phyloP scores from a whole-genome alignment of 2,329 filamentous ascomycete genomes.

The Curvularia lunata region DNA sequence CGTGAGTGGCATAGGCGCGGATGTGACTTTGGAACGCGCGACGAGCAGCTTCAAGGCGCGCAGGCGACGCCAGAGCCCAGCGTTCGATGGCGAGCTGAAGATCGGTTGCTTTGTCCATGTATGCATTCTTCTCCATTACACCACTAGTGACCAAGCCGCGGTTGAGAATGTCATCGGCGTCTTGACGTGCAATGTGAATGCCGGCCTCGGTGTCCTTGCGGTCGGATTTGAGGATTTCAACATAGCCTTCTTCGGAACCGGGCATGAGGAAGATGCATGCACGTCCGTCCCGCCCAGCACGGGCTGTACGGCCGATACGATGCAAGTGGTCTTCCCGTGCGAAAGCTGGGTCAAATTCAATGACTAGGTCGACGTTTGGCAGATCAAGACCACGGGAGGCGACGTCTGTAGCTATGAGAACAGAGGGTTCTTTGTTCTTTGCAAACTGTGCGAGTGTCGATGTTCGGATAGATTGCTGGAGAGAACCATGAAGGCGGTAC shows the following conservation, averaged over 20 bases:
- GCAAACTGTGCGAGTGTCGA: constrained; percentile 83
- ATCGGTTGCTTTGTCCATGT: constrained; percentile 71
- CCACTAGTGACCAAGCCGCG: constrained; percentile 63
- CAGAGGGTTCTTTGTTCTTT: constrained; percentile 72
- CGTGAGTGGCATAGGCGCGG: constrained; percentile 92
- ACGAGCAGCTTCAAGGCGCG: constrained; percentile 78
- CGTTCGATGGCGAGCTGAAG: constrained; percentile 71
- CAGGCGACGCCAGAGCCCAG: constrained; percentile 68
- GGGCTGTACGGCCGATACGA: constrained; percentile 90
- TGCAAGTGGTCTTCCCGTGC: constrained; percentile 92
- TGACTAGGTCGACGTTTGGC: constrained; percentile 89
- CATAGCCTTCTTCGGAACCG: constrained; percentile 90
- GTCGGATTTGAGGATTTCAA: constrained; percentile 75
- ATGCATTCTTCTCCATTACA: constrained; percentile 56
- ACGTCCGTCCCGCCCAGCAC: constrained; percentile 85
- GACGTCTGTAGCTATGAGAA: constrained; percentile 94
- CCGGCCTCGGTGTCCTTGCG: constrained; percentile 68
- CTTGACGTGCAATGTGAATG: constrained; percentile 61
- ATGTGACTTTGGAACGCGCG: constrained; percentile 91
- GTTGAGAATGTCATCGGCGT: constrained; percentile 70
- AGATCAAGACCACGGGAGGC: constrained; percentile 94
- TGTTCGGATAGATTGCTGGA: constrained; percentile 86
- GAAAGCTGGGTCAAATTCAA: constrained; percentile 97
- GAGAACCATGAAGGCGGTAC: constrained; percentile 88
- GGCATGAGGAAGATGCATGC: constrained; percentile 90